Evolutionary conservation across 768 basidiomycete species (phyloP), one percentile per base, ranked within the genome.

Genomic region (Calocybe indica): DNA sequence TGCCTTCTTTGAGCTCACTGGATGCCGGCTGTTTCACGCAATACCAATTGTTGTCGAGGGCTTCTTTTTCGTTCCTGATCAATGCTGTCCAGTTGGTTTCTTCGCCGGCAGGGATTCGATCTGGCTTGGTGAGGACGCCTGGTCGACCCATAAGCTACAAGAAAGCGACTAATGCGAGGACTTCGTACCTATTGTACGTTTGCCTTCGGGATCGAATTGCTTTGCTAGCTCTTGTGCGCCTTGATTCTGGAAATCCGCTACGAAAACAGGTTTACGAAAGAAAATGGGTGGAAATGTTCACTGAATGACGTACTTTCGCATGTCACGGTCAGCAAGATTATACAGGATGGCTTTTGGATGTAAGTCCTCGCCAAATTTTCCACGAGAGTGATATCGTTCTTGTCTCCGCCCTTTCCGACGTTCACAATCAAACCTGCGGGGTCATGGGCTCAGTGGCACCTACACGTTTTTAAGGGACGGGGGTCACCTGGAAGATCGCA

Each of bases 191-290:
- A 89, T 82, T 0, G 86, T 90, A 4, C 85, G 72, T 43, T 71
- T 73, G 0, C 87, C 85, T 1, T 76, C 64, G 0, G 80, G 78
- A 51, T 89, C 86, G 41, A 74, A 64, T 10, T 65, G 43, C 55
- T 80, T 82, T 0, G 84, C 79, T 0, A 90, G 65, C n/a, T 74
- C 67, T 49, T 83, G 80, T 0, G 87, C 87, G 0, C 82, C 83
- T 59, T 90, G 87, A 37, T 87, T 91, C 54, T 89, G 84, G 13
- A 85, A 86, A 52, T 91, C 86, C 44, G 85, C 88, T 90, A 40
- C 30, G 38, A 38, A 30, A 7, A 28, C 12, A 46, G 7, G 40
- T 37, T 48, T 9, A 40, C 22, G 22, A 22, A 22, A 22, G 22
- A 13, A 10, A 28, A 15, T 41, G 14, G 45, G 45, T n/a, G 35